Base-by-base conservation (phyloP, 495 filamentous ascomycete genomes). In the Penicillium mononematosum region DNA sequence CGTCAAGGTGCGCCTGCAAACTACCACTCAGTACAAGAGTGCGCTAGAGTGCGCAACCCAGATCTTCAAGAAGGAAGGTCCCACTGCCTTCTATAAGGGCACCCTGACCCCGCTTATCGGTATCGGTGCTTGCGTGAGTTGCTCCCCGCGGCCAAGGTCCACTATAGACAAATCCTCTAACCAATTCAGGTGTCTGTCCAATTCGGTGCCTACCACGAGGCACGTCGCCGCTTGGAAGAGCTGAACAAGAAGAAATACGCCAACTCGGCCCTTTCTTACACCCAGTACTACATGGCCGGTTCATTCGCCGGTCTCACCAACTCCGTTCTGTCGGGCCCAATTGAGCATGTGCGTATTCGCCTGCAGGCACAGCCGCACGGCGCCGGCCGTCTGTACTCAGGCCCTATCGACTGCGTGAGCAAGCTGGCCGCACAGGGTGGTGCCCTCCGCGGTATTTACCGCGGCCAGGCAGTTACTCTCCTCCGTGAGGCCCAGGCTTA, bases 271-370 rank as follows among this genome's bases (percentile, higher is more conserved):
- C 83, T 94, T 31, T 83, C 80, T 6, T 96, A 96, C 71, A 70
- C 73, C 7, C 90, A 98, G 74, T 98, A 96, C 82, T 98, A 90
- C 77, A 77, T 86, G 39, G 85, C 93, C 16, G 94, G 94, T 58
- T 91, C 93, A 48, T 92, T 95, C 69, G 94, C 94, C 22, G 94
- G 94, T 62, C 72, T 98, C 51, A 87, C 93, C 65, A 98, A 98
- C 78, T 87, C 83, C 12, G 78, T 92, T 11, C 84, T 98, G 64
- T 96, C 92, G 0, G 85, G 85, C 1, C 94, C 94, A 9, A 97
- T 98, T 71, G 94, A 98, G 75, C 95, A 98, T 75, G 87, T 98
- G 61, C 88, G 94, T 71, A 98, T 98, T 74, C 85, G 94, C n/a
- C 77, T 98, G 61, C 94, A 98, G 73, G 95, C 95, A 14, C 94